Conservation (phyloP, 257 asterid species). For the Nicotiana knightiana region DNA sequence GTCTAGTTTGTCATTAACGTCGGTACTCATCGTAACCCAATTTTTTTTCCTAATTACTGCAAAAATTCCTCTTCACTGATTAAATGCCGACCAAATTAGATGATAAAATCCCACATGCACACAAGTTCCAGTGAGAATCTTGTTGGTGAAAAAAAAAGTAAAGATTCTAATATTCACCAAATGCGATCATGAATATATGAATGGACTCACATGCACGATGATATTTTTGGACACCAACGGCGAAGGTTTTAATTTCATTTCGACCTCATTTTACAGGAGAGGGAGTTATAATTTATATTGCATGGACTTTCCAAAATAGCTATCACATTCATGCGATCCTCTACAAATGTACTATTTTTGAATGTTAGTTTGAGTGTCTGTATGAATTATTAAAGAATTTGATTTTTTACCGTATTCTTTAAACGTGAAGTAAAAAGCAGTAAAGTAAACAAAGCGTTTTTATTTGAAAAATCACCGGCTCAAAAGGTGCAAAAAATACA, state of each 20-base stretch:
- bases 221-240: constrained; percentile 5
- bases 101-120: constrained; percentile 9
- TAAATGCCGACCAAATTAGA: not conserved
- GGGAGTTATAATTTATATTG: not conserved
- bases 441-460: too few species aligned
- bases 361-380: too few species aligned
- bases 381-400: too few species aligned
- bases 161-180: not conserved
- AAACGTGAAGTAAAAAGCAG: too few species aligned
- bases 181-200: not conserved
- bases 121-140: constrained; percentile 14
- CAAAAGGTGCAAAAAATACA: too few species aligned
- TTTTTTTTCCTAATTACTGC: not conserved
- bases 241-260: not conserved
- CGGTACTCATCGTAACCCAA: not conserved
- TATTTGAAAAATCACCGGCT: too few species aligned
- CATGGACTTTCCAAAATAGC: too few species aligned
- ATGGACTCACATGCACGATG: constrained; percentile 14
- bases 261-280: not conserved
- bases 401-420: too few species aligned
- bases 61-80: not conserved
- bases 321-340: too few species aligned
- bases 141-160: not conserved
- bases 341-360: too few species aligned
- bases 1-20: not conserved